Evolutionary conservation across 2,329 filamentous ascomycete species (phyloP).

Genomic region (Stagonosporopsis chrysanthemi): DNA sequence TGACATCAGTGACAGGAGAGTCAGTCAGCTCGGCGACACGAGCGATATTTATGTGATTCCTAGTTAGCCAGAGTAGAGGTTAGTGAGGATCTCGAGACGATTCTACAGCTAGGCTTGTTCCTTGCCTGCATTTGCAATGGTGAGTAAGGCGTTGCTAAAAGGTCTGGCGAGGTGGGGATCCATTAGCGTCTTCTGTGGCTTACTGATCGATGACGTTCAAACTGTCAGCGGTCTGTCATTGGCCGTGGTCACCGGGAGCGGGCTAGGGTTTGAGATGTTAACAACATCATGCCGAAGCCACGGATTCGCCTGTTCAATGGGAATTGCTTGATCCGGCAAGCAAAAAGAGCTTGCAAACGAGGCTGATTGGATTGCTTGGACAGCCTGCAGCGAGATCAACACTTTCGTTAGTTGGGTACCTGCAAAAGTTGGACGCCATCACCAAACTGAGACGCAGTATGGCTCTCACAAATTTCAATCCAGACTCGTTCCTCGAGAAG

Average conservation of each 20-base stretch:
- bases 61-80: constrained; percentile 20
- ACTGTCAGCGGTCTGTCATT: constrained; percentile 32
- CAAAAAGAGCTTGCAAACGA: constrained; percentile 1
- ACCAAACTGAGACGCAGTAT: constrained; percentile 14
- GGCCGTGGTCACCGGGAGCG: constrained; percentile 14
- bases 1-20: constrained; percentile 38
- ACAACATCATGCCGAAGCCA: constrained; percentile 13
- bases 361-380: not conserved
- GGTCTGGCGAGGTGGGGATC: constrained; percentile 15
- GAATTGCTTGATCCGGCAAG: constrained; percentile 3
- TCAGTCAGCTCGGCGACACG: constrained; percentile 11
- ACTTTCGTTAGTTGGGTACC: not conserved
- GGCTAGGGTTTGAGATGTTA: constrained; percentile 5
- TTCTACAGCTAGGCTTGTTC: constrained; percentile 29
- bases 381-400: not conserved
- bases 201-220: constrained; percentile 45
- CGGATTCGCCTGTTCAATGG: constrained; percentile 1
- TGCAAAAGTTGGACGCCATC: not conserved
- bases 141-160: constrained; percentile 42
- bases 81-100: constrained; percentile 35
- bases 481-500: constrained; percentile 54
- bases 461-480: constrained; percentile 51
- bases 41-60: constrained; percentile 37
- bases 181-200: constrained; percentile 26
- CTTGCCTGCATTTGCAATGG: constrained; percentile 42